Base-by-base conservation (phyloP, 164 flowering plant genomes). In the Houttuynia cordata region DNA sequence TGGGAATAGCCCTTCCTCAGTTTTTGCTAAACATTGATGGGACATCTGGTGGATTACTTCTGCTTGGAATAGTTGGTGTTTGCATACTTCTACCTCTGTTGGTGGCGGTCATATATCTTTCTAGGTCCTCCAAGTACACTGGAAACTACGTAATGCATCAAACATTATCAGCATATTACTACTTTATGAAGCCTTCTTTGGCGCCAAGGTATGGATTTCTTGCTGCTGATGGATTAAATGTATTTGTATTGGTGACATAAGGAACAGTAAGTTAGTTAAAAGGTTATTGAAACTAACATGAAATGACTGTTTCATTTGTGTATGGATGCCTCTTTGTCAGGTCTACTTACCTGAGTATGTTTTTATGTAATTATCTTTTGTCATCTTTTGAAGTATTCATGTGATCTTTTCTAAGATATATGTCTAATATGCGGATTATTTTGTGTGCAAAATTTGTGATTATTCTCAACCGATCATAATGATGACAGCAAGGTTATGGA, bases 121-220 rank as follows among this genome's bases (percentile, higher is more conserved):
- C 98, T 63, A 86, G 78, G 66, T 87, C 98, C 49, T 75, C 98
- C 42, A 90, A 88, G 64, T 87, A 87, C 67, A 81, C 94, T 18
- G 98, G 98, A 61, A 93, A 93, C 47, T 76, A 90, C 73, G 97
- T 93, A 59, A 90, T 86, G 96, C 96, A 86, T 75, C 94, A 93
- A 53, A 93, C 98, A 2, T 57, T 90, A 57, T 81, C 80, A 1
- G 70, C 87, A 21, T 93, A 87, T 63, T 90, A 80, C 68, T 73
- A 82, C 78, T 76, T 81, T 54, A 87, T 93, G 94, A 93, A 93
- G 65, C 96, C 98, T 69, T 89, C 97, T 51, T 74, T 93, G 70
- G 98, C 98, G 24, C 98, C 98, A 64, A 93, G 94, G 98, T 93
- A 79, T 62, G 61, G 24, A 47, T 53, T 12, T 21, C 42, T 42